These are phyloP conservation scores for Pseudozyma pruni DNA, from an alignment of 1,284 basidiomycete genomes.

Conservation along the genomic window DNA sequence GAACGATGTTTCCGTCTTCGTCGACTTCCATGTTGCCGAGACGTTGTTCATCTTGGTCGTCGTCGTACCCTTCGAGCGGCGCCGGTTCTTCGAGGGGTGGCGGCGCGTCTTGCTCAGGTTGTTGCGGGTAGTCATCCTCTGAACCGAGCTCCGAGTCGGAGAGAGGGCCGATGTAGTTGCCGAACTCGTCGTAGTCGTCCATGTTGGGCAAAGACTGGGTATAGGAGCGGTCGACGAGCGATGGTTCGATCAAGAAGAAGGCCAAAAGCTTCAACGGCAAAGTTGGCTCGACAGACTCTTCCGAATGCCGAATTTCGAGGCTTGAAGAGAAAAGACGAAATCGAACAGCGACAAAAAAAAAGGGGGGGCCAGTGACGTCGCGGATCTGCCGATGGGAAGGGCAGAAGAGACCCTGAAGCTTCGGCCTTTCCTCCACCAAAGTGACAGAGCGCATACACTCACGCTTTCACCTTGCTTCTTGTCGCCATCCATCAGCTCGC, in stretches of 20 bases:
- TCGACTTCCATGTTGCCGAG: slow-evolving; percentile 28
- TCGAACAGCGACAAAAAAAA: slow-evolving; percentile 22
- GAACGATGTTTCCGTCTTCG: slow-evolving; percentile 71
- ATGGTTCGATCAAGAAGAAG: slow-evolving; percentile 6
- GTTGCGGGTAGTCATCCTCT: slow-evolving; percentile 31
- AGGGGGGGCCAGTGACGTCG: slow-evolving; percentile 21
- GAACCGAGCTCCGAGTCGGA: slow-evolving; percentile 61
- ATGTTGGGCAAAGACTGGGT: slow-evolving; percentile 28
- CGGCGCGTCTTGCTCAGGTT: slow-evolving; percentile 3
- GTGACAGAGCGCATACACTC: background rate
- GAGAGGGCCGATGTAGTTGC: slow-evolving; percentile 67
- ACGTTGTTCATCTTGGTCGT: slow-evolving; percentile 22
- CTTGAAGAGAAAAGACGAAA: background rate
- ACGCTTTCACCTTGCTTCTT: background rate
- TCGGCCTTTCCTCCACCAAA: slow-evolving; percentile 1
- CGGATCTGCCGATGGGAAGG: slow-evolving; percentile 11
- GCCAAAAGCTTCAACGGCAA: background rate
- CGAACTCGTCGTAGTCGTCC: slow-evolving; percentile 68
- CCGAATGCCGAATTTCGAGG: slow-evolving; percentile 28
- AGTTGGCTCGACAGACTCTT: slow-evolving; percentile 5
- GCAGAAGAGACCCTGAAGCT: slow-evolving; percentile 1
- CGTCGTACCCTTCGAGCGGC: slow-evolving; percentile 80
- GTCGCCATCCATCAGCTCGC: slow-evolving; percentile 5
- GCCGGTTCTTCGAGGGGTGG: slow-evolving; percentile 29
- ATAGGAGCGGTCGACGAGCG: slow-evolving; percentile 11